A percentile compares a stretch with the other conserved stretches of the same genome.
phyloP scores from a whole-genome alignment of 768 basidiomycete species.

The Tylopilus felleus region DNA sequence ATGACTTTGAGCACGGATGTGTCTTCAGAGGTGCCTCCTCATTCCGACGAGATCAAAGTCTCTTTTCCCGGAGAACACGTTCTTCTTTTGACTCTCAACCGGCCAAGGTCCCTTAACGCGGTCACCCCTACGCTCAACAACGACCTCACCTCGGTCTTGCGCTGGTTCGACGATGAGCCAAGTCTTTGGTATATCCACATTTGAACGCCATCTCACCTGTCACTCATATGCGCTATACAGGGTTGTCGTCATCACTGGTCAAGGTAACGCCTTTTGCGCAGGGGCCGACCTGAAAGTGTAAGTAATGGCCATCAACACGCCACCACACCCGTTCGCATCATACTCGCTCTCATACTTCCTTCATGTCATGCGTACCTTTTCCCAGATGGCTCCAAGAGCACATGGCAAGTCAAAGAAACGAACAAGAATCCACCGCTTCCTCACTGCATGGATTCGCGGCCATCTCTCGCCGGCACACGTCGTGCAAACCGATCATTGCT shows the following conservation, averaged over 20 bases:
- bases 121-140: constrained; percentile 57
- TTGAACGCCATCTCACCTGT: background rate
- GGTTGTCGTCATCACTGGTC: constrained; percentile 73
- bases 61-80: constrained; percentile 49
- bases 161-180: constrained; percentile 75
- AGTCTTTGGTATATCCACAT: constrained; percentile 56
- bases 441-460: constrained; percentile 65
- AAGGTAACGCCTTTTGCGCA: constrained; percentile 71
- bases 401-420: constrained; percentile 39
- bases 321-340: background rate
- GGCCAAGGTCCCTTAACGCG: constrained; percentile 71
- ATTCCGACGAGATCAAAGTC: constrained; percentile 37
- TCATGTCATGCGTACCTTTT: background rate
- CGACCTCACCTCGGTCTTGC: constrained; percentile 50
- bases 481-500: constrained; percentile 71
- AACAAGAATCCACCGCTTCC: constrained; percentile 40
- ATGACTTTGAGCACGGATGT: background rate
- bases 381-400: constrained; percentile 60
- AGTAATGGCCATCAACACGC: constrained; percentile 22
- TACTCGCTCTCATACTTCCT: background rate
- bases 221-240: constrained; percentile 34
- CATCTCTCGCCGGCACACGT: constrained; percentile 58
- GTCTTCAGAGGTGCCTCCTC: constrained; percentile 18
- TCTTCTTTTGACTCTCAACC: constrained; percentile 57
- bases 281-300: constrained; percentile 78